Evolutionary conservation across 2,329 filamentous ascomycete genomes (phyloP).

Genomic region (Aspergillus floridensis): DNA sequence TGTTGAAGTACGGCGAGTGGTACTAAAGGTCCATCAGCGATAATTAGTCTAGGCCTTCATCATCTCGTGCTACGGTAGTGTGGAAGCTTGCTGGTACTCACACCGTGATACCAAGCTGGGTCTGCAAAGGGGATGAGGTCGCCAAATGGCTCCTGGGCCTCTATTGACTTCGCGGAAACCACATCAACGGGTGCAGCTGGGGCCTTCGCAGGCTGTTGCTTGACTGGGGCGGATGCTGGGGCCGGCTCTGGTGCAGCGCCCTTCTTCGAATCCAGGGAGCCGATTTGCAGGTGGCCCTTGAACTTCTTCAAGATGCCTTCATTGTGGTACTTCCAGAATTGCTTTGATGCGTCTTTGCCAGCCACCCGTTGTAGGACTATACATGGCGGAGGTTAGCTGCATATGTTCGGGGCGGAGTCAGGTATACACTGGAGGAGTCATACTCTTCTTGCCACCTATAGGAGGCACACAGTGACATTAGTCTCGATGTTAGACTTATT

Average conservation of each 20-base stretch:
- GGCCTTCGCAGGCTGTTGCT: conserved; percentile 54
- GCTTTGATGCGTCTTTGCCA: conserved; percentile 66
- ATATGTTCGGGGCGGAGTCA: neutral
- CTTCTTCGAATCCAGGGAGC: conserved; percentile 83
- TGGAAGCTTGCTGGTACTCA: conserved; percentile 50
- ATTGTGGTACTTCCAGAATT: conserved; percentile 67
- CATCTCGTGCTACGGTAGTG: neutral
- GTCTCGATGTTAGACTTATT: conserved; percentile 10
- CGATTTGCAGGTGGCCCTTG: conserved; percentile 58
- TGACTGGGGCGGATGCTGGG: conserved; percentile 49
- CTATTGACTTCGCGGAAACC: conserved; percentile 55
- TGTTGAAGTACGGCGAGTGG: conserved; percentile 94
- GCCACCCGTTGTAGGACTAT: conserved; percentile 63
- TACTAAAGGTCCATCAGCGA: conserved; percentile 56
- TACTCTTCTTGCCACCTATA: conserved; percentile 69
- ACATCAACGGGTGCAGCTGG: conserved; percentile 52
- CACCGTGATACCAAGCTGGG: conserved; percentile 90
- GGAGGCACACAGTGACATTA: conserved; percentile 12
- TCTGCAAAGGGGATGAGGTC: conserved; percentile 87
- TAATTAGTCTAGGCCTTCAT: conserved; percentile 2
- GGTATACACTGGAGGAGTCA: conserved; percentile 21
- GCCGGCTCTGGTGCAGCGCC: conserved; percentile 47
- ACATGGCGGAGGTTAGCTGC: conserved; percentile 17
- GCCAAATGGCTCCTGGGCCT: conserved; percentile 80
- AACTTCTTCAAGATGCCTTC: conserved; percentile 62